Evolutionary conservation across 169 alveolate genomes (phyloP).

Genomic region (Blepharisma undulans): DNA sequence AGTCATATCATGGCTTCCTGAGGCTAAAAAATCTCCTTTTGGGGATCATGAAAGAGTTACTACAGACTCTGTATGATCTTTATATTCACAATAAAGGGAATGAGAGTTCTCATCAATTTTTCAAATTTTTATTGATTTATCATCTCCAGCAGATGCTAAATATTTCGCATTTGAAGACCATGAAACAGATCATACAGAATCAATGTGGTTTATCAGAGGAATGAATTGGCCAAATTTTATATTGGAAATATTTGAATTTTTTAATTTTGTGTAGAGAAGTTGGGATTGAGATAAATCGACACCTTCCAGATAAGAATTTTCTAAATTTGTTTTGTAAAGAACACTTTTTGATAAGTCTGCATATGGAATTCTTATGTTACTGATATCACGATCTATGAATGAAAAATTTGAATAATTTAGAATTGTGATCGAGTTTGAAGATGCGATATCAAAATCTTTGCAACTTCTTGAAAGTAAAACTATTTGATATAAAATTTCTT

Average conservation of each 20-base stretch:
- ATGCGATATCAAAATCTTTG: not conserved
- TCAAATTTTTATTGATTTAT: constrained; percentile 27
- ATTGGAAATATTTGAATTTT: not conserved
- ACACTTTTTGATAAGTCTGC: not conserved
- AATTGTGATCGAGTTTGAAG: constrained; percentile 8
- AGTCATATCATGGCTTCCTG: constrained; percentile 6
- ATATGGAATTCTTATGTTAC: not conserved
- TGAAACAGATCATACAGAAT: not conserved
- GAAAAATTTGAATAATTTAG: not conserved
- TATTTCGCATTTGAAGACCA: not conserved
- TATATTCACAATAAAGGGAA: not conserved
- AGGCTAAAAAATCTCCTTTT: not conserved
- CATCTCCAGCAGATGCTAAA: constrained; percentile 25
- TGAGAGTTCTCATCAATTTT: not conserved
- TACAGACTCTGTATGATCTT: not conserved
- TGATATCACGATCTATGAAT: not conserved
- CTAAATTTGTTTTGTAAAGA: not conserved
- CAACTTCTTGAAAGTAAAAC: not conserved
- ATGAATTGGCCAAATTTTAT: not conserved
- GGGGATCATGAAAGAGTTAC: not conserved
- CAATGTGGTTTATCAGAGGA: not conserved
- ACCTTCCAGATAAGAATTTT: not conserved
- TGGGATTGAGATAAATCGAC: not conserved
- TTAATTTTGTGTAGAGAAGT: not conserved
- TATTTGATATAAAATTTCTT: not conserved